Evolutionary conservation across 1,284 basidiomycete genomes (phyloP), one percentile per base, ranked within the genome.

Genomic region (Heterobasidion occidentale): DNA sequence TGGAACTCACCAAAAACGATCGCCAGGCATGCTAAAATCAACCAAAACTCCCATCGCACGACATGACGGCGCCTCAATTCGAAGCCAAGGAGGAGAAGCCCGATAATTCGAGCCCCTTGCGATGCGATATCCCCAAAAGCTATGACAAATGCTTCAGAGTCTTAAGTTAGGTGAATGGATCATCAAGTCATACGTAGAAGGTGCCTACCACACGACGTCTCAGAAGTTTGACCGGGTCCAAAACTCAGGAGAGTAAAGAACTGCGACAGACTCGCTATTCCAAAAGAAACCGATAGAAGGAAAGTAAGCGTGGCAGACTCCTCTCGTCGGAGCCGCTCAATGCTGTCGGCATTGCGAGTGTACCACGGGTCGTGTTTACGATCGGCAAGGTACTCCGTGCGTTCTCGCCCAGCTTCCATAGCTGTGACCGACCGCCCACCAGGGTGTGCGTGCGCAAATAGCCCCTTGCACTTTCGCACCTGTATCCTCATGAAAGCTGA

Each of bases 91-190:
- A 76, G 69, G 15, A 75, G 55, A 15, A 80, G 62, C 2, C 76
- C 78, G 36, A 77, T 64, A 7, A 81, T 67, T 7, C 74, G 71
- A 14, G 71, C 73, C 34, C 71, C 68, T 57, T 77, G 72, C 9
- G 71, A 69, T 3, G 78, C 70, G 66, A 81, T 73, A 45, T 71
- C 71, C 27, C 74, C 72, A 75, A 75, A 79, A 1, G 77, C 77
- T 35, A 80, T 66, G 1, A 78, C 67, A 59, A 81, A 78, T 7
- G 76, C 80, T 82, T 55, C 17, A 54, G 36, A 36, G 35, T 54
- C 45, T 52, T 50, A 42, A 17, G 36, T n/a, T n/a, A 15, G 15
- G 1, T 9, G n/a, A 17, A 44, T 38, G 48, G 15, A 27, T 14
- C n/a, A 48, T 9, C 15, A 46, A 17, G 7, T 36, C 47, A 46